A percentile compares a stretch with the other conserved stretches of the same genome.
These are phyloP conservation scores for Dentipellis fragilis DNA, from an alignment of 768 basidiomycete species.

Conservation along the genomic window DNA sequence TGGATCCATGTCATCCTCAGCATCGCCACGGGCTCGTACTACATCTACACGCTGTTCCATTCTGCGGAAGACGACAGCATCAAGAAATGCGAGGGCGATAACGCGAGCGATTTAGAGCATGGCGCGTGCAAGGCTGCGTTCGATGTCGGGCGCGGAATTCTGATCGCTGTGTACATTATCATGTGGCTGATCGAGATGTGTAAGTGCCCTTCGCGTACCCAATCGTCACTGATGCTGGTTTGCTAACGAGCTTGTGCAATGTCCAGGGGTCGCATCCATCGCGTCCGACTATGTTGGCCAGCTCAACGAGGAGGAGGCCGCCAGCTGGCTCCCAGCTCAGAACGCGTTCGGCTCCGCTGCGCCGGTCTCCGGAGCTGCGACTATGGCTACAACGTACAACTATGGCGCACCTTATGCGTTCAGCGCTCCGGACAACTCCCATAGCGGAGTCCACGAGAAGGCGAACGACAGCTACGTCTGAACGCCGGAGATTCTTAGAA, in stretches of 20 bases:
- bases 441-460: no score
- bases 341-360: no score
- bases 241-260: slow-evolving; percentile 3
- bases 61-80: slow-evolving; percentile 27
- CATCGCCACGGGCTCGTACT: slow-evolving; percentile 38
- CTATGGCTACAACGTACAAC: no score
- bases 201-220: slow-evolving; percentile 21
- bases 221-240: background rate
- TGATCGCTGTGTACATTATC: slow-evolving; percentile 35
- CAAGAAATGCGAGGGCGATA: slow-evolving; percentile 28
- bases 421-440: no score
- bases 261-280: slow-evolving; percentile 40
- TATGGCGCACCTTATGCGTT: no score
- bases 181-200: slow-evolving; percentile 48
- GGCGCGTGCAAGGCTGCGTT: slow-evolving; percentile 34
- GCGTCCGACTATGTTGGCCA: slow-evolving; percentile 44
- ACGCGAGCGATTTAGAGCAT: slow-evolving; percentile 19
- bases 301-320: slow-evolving; percentile 35
- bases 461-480: no score
- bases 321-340: no score
- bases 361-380: no score
- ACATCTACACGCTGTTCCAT: slow-evolving; percentile 35
- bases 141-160: slow-evolving; percentile 31
- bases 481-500: no score
- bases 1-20: slow-evolving; percentile 35